Percentiles rank a stretch among this genome's conserved stretches.
Evolutionary conservation across 2,329 filamentous ascomycete species (phyloP).

Genomic region (Fusarium pseudocircinatum): DNA sequence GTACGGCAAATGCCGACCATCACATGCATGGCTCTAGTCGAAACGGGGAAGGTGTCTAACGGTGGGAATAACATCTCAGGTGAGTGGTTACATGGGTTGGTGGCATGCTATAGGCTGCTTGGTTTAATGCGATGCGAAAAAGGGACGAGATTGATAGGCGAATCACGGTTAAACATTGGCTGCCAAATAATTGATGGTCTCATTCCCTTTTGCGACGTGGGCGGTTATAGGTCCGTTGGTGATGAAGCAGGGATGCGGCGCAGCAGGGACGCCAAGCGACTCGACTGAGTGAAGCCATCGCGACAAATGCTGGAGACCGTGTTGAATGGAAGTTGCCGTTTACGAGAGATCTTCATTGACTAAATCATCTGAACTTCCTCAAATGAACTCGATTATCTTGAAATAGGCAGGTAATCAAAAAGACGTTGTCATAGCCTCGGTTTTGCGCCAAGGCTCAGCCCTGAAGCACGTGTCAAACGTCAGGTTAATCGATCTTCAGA

Average conservation of each 20-base stretch:
- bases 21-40: background rate
- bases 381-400: background rate
- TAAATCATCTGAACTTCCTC: background rate
- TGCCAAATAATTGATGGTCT: background rate
- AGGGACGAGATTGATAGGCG: background rate
- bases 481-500: background rate
- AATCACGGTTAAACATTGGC: background rate
- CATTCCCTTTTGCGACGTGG: background rate
- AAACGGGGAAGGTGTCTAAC: constrained; percentile 4
- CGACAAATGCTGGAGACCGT: background rate
- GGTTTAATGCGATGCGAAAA: background rate
- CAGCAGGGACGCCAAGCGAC: background rate
- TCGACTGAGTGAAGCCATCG: background rate
- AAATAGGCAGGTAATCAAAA: background rate
- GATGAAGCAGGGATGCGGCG: background rate
- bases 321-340: background rate
- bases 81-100: constrained; percentile 6
- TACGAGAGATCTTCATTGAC: background rate
- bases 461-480: background rate
- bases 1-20: constrained; percentile 1
- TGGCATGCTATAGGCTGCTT: background rate
- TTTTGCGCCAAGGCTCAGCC: background rate
- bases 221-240: background rate
- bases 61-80: constrained; percentile 21
- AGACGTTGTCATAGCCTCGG: background rate